Evolutionary conservation across 2,329 filamentous ascomycete species (phyloP), one percentile per base, ranked within the genome.

Genomic region (Thermochaetoides dissita): DNA sequence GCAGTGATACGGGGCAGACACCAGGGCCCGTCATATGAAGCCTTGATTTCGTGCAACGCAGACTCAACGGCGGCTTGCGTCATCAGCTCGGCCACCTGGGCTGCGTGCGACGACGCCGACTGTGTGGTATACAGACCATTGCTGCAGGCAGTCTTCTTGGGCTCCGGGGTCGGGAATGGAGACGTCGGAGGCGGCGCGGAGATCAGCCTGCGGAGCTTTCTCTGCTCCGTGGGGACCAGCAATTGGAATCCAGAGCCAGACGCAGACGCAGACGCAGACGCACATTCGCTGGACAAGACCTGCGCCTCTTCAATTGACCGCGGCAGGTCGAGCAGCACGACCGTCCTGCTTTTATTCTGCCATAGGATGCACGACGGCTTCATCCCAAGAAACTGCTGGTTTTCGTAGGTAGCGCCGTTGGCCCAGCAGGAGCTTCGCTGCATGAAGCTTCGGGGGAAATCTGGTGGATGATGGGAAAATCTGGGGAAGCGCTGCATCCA

Each of bases 291-390:
- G 6, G 61, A 55, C 9, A 63, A 61, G 31, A 68, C 66, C 59
- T 87, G 83, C 11, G 74, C 75, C 46, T 74, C 66, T 49, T 82
- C 77, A 34, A 87, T 72, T 2, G 83, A 84, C 11, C 67, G 64
- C 24, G 83, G 81, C 37, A 86, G 72, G 53, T 88, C 83, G 40
- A 87, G 58, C 28, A 86, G 57, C 17, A 74, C 64, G 41, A 79
- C 59, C 37, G 69, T 65, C 38, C 60, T 54, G 37, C 65, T 61
- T 2, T 58, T 51, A 48, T 68, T 76, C 49, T 72, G 65, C 58
- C 71, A 80, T 34, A 81, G 57, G 17, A 80, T 66, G 17, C 58
- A 61, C 29, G 58, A 56, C 30, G 38, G 40, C 29, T 37, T 38
- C 47, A 51, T 46, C 8, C 12, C 33, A 39, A n/a, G n/a, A n/a